Evolutionary conservation across 202 grass and related monocot species (phyloP).

Genomic region (Setaria italica): DNA sequence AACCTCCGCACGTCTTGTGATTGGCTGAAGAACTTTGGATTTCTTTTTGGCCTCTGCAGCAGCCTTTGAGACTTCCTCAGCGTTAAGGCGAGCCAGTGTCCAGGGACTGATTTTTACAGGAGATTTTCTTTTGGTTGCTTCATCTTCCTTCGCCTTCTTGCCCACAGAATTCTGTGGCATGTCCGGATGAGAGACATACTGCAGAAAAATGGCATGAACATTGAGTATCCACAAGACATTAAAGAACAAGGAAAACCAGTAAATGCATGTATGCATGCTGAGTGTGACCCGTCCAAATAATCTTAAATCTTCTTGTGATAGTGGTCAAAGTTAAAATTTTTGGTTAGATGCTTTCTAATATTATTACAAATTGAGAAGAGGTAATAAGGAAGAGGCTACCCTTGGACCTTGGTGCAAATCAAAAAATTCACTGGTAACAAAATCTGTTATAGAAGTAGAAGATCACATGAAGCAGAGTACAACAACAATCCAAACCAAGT

Average conservation of each 20-base stretch:
- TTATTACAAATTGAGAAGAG: not conserved
- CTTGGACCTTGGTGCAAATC: not conserved
- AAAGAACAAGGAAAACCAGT: not conserved
- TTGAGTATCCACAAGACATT: not conserved
- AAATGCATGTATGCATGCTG: not conserved
- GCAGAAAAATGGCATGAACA: slow-evolving; percentile 14
- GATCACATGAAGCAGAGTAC: not conserved
- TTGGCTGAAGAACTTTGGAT: slow-evolving; percentile 69
- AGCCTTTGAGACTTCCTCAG: slow-evolving; percentile 81
- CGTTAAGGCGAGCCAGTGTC: slow-evolving; percentile 73
- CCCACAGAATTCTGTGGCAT: slow-evolving; percentile 50
- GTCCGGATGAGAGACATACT: slow-evolving; percentile 75
- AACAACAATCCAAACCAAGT: not conserved
- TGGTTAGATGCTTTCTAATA: not conserved
- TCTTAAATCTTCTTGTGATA: not conserved
- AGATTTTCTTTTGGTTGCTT: slow-evolving; percentile 59
- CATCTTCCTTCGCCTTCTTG: slow-evolving; percentile 56
- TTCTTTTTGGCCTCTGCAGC: slow-evolving; percentile 70
- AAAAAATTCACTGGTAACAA: too few species aligned
- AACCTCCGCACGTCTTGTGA: slow-evolving; percentile 39
- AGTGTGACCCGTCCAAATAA: not conserved
- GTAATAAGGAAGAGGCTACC: not conserved
- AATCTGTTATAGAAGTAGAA: not conserved
- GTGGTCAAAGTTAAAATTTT: not conserved
- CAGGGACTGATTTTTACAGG: slow-evolving; percentile 78